Conservation (phyloP, 345 rosid species). For the Bruguiera gymnorhiza region DNA sequence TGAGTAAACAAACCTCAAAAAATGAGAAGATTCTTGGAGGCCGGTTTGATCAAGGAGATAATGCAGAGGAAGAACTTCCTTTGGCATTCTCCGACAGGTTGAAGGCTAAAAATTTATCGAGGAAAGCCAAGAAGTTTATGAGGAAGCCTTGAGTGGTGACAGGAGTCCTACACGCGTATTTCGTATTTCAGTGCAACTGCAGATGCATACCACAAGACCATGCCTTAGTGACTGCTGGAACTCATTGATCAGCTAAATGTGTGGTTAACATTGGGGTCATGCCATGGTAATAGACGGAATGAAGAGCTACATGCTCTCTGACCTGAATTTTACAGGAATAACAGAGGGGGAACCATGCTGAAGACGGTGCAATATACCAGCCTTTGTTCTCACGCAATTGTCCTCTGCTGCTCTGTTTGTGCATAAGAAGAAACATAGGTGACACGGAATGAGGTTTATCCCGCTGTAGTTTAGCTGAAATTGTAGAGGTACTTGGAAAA, state of each 20-base stretch:
- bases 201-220: background rate
- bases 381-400: too few relatives aligned
- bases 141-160: constrained; percentile 25
- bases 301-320: too few relatives aligned
- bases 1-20: constrained; percentile 29
- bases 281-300: too few relatives aligned
- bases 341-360: too few relatives aligned
- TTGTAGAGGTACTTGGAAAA: too few relatives aligned
- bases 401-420: too few relatives aligned
- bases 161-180: background rate
- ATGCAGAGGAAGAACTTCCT: constrained; percentile 68
- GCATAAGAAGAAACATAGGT: too few relatives aligned
- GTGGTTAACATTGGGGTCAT: too few relatives aligned
- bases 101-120: constrained; percentile 51
- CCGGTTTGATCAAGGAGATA: constrained; percentile 49
- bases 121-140: constrained; percentile 48
- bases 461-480: too few relatives aligned
- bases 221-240: background rate
- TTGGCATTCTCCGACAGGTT: constrained; percentile 62
- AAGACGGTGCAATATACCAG: too few relatives aligned
- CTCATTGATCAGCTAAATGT: background rate
- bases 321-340: too few relatives aligned
- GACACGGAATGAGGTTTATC: too few relatives aligned
- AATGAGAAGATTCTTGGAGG: constrained; percentile 26
- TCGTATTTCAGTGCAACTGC: constrained; percentile 9